These are phyloP conservation scores for Tritrichomonas musculus DNA, from an alignment of 208 protist species.

Conservation along the genomic window DNA sequence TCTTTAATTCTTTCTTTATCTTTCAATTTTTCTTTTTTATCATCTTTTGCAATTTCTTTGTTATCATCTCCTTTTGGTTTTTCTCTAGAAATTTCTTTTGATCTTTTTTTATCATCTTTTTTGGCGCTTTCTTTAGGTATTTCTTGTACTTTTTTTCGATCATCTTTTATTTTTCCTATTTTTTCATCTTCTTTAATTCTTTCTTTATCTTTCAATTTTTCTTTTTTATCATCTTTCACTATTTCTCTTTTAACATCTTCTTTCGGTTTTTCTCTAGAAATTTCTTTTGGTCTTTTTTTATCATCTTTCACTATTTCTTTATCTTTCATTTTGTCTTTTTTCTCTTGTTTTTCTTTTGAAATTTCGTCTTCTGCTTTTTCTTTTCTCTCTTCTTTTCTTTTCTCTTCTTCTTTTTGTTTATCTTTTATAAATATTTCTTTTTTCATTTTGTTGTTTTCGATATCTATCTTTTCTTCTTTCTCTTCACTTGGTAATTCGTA, in stretches of 20 bases:
- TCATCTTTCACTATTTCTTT: background rate
- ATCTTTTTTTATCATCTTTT: background rate
- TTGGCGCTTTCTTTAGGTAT: background rate
- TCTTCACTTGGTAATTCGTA: background rate
- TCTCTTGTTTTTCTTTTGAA: background rate
- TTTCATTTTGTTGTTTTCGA: background rate
- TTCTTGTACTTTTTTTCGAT: background rate
- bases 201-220: background rate
- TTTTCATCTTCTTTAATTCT: background rate
- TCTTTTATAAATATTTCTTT: background rate
- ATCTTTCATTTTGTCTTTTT: background rate
- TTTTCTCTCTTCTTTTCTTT: background rate
- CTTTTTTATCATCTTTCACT: background rate
- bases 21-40: background rate
- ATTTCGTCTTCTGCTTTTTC: background rate
- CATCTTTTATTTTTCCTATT: background rate
- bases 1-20: background rate
- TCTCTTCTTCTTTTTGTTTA: background rate
- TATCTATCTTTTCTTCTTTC: background rate
- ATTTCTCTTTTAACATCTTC: background rate
- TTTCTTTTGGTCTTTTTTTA: background rate
- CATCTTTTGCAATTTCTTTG: too few species aligned
- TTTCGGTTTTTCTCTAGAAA: background rate
- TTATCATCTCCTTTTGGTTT: too few species aligned
- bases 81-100: background rate